Evolutionary conservation across 345 rosid species (phyloP).

Genomic region (Pistacia vera): DNA sequence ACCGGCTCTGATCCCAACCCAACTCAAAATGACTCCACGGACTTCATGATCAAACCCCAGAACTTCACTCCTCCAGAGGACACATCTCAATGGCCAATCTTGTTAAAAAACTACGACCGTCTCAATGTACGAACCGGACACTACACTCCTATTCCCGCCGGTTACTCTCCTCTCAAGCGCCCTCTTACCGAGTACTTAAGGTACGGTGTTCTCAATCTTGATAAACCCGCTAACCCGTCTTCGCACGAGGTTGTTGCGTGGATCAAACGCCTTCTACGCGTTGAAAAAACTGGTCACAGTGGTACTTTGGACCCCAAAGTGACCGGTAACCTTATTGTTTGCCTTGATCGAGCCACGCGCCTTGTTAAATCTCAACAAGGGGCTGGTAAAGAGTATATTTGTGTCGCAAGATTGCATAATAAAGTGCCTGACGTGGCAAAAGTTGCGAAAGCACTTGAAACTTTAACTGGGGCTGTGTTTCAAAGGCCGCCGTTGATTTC

Average conservation of each 20-base stretch:
- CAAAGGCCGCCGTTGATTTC: slow-evolving; percentile 84
- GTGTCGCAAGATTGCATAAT: slow-evolving; percentile 76
- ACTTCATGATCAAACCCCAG: slow-evolving; percentile 84
- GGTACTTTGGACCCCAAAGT: slow-evolving; percentile 95
- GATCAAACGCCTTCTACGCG: slow-evolving; percentile 84
- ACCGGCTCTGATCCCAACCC: slow-evolving; percentile 11
- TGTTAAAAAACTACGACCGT: slow-evolving; percentile 77
- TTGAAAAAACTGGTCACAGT: slow-evolving; percentile 85
- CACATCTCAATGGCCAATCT: slow-evolving; percentile 89
- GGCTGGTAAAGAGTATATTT: slow-evolving; percentile 88
- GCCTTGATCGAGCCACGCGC: slow-evolving; percentile 86
- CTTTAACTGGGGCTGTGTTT: slow-evolving; percentile 85
- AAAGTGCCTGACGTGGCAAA: slow-evolving; percentile 75
- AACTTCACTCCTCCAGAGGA: slow-evolving; percentile 63
- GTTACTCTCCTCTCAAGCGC: slow-evolving; percentile 86
- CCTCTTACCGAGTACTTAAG: slow-evolving; percentile 73
- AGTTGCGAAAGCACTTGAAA: slow-evolving; percentile 81
- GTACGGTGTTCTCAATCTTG: slow-evolving; percentile 82
- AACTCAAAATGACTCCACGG: slow-evolving; percentile 18
- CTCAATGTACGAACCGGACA: slow-evolving; percentile 95
- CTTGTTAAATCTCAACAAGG: slow-evolving; percentile 95
- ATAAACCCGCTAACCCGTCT: slow-evolving; percentile 89
- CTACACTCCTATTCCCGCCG: slow-evolving; percentile 79
- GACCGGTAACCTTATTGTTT: slow-evolving; percentile 85
- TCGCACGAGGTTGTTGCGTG: slow-evolving; percentile 95